Evolutionary conservation across 352 stramenopile species (phyloP).

Genomic region (Plasmopara muralis): DNA sequence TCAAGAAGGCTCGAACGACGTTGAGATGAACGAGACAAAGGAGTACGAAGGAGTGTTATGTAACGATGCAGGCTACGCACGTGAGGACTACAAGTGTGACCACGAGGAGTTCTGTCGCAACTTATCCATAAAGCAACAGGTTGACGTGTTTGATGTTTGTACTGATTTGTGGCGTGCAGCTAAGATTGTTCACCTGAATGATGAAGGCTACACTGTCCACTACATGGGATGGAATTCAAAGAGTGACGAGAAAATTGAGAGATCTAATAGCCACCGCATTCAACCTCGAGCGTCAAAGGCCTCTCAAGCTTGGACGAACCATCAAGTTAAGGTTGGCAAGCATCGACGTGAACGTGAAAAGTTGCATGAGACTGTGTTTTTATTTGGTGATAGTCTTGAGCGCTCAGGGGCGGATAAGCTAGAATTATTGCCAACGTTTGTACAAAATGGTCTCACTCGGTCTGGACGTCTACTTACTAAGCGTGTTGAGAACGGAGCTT

Average conservation of each 20-base stretch:
- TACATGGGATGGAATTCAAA: slow-evolving; percentile 66
- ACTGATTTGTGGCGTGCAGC: slow-evolving; percentile 53
- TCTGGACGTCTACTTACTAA: slow-evolving; percentile 64
- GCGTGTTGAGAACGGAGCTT: slow-evolving; percentile 34
- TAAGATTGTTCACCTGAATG: slow-evolving; percentile 37
- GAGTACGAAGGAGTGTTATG: slow-evolving; percentile 16
- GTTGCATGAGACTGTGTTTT: slow-evolving; percentile 8
- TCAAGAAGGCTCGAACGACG: slow-evolving; percentile 27
- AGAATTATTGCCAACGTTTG: slow-evolving; percentile 36
- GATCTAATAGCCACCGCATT: slow-evolving; percentile 28
- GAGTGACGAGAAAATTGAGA: slow-evolving; percentile 42
- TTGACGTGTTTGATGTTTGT: slow-evolving; percentile 53
- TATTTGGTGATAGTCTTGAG: slow-evolving; percentile 7
- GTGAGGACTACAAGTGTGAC: slow-evolving; percentile 14
- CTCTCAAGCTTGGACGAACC: slow-evolving; percentile 29
- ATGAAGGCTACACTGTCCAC: slow-evolving; percentile 36
- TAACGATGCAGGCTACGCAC: slow-evolving; percentile 9
- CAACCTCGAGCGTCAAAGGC: slow-evolving; percentile 34
- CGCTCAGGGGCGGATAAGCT: slow-evolving; percentile 4
- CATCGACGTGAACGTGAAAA: slow-evolving; percentile 22
- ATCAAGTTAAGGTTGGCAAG: slow-evolving; percentile 44
- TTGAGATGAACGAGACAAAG: slow-evolving; percentile 24
- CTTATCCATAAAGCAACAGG: slow-evolving; percentile 31
- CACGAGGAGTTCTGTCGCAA: slow-evolving; percentile 28
- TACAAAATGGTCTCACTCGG: slow-evolving; percentile 53